phyloP scores from a whole-genome alignment of 495 filamentous ascomycete genomes.

The Cercophora newfieldiana region DNA sequence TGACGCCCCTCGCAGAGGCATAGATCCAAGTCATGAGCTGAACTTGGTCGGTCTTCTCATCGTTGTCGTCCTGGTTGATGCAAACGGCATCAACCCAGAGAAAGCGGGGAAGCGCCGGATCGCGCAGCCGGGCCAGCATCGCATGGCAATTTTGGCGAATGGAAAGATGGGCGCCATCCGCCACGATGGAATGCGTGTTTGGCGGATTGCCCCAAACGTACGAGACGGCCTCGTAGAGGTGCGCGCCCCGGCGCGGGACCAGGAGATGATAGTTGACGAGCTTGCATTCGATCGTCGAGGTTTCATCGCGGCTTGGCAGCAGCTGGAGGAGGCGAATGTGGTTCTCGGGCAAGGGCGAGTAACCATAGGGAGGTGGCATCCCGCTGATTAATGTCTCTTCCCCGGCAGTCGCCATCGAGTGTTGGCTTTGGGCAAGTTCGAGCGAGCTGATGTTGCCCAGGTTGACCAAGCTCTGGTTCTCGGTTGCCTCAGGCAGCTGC shows the following conservation, averaged over 20 bases:
- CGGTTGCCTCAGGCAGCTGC: too few species aligned
- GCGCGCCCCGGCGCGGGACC: neutral
- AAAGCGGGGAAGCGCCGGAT: neutral
- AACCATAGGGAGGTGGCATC: neutral
- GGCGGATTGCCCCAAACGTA: neutral
- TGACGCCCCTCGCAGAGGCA: neutral
- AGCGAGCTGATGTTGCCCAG: too few species aligned
- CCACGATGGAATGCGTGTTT: neutral
- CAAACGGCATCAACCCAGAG: conserved; percentile 3
- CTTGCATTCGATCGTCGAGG: neutral
- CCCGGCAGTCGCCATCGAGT: too few species aligned
- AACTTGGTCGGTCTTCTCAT: neutral
- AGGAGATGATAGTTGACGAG: neutral
- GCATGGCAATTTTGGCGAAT: neutral
- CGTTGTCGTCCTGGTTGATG: neutral
- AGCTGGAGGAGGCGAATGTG: neutral
- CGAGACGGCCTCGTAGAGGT: neutral
- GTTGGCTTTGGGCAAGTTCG: too few species aligned
- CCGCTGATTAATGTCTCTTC: too few species aligned
- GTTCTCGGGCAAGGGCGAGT: neutral
- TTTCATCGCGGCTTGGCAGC: neutral
- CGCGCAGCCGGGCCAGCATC: neutral
- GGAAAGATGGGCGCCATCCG: neutral
- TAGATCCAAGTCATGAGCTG: conserved; percentile 2
- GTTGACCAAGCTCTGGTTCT: too few species aligned